A percentile compares a stretch with the other conserved stretches of the same genome.
Evolutionary conservation across 31 red algal genomes (phyloP).

Genomic region (Asparagopsis taxiformis): DNA sequence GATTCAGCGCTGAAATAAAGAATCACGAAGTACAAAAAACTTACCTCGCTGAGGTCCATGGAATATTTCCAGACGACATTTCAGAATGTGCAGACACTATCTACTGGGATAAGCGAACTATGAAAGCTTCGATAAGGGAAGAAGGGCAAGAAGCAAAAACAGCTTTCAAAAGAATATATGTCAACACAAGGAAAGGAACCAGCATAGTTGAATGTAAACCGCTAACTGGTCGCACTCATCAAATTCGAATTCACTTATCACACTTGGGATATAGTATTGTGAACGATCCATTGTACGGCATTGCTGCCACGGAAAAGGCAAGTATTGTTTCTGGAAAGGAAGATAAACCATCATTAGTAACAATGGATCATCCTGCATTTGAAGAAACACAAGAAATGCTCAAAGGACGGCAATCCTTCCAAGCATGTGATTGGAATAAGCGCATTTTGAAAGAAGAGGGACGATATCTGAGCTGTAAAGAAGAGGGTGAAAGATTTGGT

Average conservation of each 20-base stretch:
- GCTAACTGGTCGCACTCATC: constrained; percentile 91
- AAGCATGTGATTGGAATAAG: constrained; percentile 42
- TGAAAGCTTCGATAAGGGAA: constrained; percentile 33
- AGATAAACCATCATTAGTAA: not conserved
- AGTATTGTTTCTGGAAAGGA: not conserved
- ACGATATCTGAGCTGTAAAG: constrained; percentile 31
- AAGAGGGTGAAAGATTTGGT: constrained; percentile 36
- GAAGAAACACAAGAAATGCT: not conserved
- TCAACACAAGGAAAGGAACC: constrained; percentile 21
- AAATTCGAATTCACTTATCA: constrained; percentile 87
- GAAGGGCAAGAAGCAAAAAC: constrained; percentile 36
- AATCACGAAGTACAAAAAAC: constrained; percentile 49
- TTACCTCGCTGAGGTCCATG: constrained; percentile 62
- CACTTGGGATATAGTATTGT: constrained; percentile 78
- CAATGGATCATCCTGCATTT: constrained; percentile 1
- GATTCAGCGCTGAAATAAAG: constrained; percentile 49
- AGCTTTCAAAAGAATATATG: constrained; percentile 22
- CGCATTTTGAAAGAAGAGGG: constrained; percentile 7
- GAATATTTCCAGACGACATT: constrained; percentile 22
- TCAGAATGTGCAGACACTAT: constrained; percentile 37
- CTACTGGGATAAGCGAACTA: constrained; percentile 52
- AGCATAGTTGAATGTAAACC: constrained; percentile 76
- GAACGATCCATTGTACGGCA: constrained; percentile 80
- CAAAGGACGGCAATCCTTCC: constrained; percentile 10
- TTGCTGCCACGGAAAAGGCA: not conserved